These are phyloP conservation scores for Lobulomyces angularis DNA, from an alignment of 192 early-diverging fungal species.

Conservation along the genomic window DNA sequence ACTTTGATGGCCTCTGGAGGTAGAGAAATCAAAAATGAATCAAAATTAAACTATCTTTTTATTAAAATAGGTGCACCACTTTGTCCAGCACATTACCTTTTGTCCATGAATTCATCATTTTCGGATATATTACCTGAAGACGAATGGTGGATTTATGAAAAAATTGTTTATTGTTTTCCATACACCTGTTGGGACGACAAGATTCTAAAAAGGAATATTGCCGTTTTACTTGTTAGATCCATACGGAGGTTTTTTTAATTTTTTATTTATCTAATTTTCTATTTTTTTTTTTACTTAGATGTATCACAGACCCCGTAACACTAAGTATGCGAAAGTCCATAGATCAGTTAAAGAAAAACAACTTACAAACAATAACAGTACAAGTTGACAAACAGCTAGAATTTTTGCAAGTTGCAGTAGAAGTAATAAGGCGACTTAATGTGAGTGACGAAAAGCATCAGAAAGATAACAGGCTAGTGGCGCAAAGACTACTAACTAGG, in stretches of 20 bases:
- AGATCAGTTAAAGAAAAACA: constrained; percentile 2
- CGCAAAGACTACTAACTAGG: too few relatives aligned
- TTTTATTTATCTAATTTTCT: too few relatives aligned
- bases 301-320: constrained; percentile 13
- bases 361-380: too few relatives aligned
- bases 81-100: constrained; percentile 6
- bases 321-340: constrained; percentile 7
- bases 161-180: background rate
- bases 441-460: too few relatives aligned
- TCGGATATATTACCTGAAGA: background rate
- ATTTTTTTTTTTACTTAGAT: too few relatives aligned
- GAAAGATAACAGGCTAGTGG: too few relatives aligned
- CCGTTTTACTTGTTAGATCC: constrained; percentile 4
- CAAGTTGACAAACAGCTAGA: constrained; percentile 8
- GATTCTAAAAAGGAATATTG: constrained; percentile 1
- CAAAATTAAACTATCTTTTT: too few relatives aligned
- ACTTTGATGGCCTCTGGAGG: constrained; percentile 8
- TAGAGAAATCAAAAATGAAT: too few relatives aligned
- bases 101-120: background rate
- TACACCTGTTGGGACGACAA: constrained; percentile 8
- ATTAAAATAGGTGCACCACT: too few relatives aligned
- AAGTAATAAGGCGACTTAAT: too few relatives aligned
- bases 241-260: constrained; percentile 9
- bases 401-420: constrained; percentile 7
- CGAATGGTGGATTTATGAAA: background rate